Conservation (phyloP, 495 filamentous ascomycete genomes). For the Penicillium antarcticum region DNA sequence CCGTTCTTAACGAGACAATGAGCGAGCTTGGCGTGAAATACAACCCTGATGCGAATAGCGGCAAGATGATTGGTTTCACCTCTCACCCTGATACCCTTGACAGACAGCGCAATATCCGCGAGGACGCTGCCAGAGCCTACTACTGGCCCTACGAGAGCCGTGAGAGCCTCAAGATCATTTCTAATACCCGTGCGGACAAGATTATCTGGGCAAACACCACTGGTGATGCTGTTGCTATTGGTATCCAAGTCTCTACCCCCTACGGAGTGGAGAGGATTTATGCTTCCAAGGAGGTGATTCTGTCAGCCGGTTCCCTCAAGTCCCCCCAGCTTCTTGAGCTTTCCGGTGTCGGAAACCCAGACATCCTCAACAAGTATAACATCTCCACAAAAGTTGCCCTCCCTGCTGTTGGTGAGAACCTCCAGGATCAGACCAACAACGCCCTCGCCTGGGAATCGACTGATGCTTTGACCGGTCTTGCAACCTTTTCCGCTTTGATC, state of each 20-base stretch:
- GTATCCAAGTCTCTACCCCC: background rate
- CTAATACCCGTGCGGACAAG: too few relatives aligned
- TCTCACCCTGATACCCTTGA: too few relatives aligned
- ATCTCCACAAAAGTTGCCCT: slow-evolving; percentile 28
- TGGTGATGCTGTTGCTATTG: background rate
- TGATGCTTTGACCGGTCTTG: too few relatives aligned
- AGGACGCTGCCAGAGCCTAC: too few relatives aligned
- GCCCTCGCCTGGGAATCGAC: too few relatives aligned
- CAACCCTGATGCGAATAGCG: background rate
- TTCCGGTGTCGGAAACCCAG: slow-evolving; percentile 43
- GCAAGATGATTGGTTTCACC: background rate
- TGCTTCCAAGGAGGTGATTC: slow-evolving; percentile 48
- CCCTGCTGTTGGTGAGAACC: slow-evolving; percentile 36
- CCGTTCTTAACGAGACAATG: slow-evolving; percentile 5
- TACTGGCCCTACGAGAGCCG: too few relatives aligned
- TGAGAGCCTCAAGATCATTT: too few relatives aligned
- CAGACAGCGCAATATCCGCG: too few relatives aligned
- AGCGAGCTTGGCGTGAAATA: slow-evolving; percentile 1
- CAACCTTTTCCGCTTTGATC: too few relatives aligned
- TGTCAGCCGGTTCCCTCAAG: slow-evolving; percentile 44
- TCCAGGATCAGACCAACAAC: slow-evolving; percentile 30
- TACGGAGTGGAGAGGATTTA: slow-evolving; percentile 19
- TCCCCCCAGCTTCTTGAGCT: slow-evolving; percentile 49
- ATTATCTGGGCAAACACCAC: background rate
- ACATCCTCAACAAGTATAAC: slow-evolving; percentile 12